Conservation (phyloP, 768 basidiomycete genomes). For the Zangia roseola region DNA sequence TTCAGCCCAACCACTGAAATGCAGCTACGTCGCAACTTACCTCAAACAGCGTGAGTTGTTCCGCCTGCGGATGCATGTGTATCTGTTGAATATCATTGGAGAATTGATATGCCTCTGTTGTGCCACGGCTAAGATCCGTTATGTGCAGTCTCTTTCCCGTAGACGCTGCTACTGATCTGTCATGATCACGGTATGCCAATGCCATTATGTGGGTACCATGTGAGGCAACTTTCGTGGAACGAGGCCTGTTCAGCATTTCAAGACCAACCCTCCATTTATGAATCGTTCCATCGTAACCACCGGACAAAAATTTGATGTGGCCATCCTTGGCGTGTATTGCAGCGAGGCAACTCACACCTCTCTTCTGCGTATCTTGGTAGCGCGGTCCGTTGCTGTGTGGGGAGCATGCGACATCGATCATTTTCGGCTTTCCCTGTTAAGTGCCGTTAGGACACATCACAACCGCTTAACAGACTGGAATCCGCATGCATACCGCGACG, state of each 20-base stretch:
- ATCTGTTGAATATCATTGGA: constrained; percentile 44
- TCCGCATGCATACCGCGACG: constrained; percentile 32
- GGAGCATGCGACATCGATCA: constrained; percentile 31
- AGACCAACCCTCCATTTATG: constrained; percentile 38
- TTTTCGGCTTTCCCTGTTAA: constrained; percentile 31
- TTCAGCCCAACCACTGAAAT: constrained; percentile 11
- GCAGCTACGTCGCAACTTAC: constrained; percentile 31
- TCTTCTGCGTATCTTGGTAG: constrained; percentile 22
- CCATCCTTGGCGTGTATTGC: constrained; percentile 31
- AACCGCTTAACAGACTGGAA: constrained; percentile 26
- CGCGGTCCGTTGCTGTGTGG: constrained; percentile 33
- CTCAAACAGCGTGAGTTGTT: constrained; percentile 47
- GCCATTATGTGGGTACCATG: constrained; percentile 34
- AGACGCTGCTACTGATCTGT: constrained; percentile 37
- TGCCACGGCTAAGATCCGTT: constrained; percentile 39
- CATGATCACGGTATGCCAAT: constrained; percentile 38
- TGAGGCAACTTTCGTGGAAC: constrained; percentile 29
- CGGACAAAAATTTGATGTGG: constrained; percentile 44
- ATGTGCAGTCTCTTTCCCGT: constrained; percentile 34
- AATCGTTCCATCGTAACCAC: constrained; percentile 46
- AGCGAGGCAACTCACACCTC: constrained; percentile 45
- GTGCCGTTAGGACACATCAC: constrained; percentile 20
- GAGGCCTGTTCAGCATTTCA: constrained; percentile 20
- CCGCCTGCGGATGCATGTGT: constrained; percentile 44
- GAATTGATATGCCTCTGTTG: constrained; percentile 29